A percentile compares a stretch with the other conserved stretches of the same genome.
Evolutionary conservation across 345 rosid genomes (phyloP).

Genomic region (Viola odorata): DNA sequence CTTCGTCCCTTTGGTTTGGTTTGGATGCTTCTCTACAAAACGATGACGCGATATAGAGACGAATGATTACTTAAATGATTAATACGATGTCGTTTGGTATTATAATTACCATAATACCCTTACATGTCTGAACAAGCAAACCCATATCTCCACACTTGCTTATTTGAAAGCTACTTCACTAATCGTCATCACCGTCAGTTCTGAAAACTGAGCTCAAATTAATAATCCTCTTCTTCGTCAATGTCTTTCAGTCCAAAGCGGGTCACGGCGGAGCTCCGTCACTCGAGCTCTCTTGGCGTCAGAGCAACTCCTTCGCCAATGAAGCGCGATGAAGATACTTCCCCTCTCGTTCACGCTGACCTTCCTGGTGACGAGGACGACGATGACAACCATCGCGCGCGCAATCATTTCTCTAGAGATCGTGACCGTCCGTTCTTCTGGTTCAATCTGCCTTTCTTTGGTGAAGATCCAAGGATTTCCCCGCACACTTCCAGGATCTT

Average conservation of each 20-base stretch:
- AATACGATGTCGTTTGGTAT: too few species aligned
- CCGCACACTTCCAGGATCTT: constrained; percentile 53
- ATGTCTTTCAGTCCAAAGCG: constrained; percentile 46
- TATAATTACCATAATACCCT: too few species aligned
- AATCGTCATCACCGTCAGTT: too few species aligned
- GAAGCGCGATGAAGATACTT: constrained; percentile 79
- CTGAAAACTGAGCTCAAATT: too few species aligned
- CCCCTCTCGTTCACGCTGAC: constrained; percentile 66
- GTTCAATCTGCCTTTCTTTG: constrained; percentile 43
- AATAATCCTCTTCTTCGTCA: too few species aligned
- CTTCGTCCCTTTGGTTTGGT: too few species aligned
- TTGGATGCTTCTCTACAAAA: too few species aligned
- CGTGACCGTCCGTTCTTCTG: constrained; percentile 71
- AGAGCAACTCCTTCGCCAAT: constrained; percentile 78
- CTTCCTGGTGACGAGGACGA: constrained; percentile 42
- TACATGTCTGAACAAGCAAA: too few species aligned
- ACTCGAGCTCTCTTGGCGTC: constrained; percentile 85
- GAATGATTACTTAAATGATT: too few species aligned
- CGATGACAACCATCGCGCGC: constrained; percentile 47
- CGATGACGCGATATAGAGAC: too few species aligned
- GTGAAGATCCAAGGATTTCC: constrained; percentile 80
- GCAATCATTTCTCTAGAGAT: constrained; percentile 43
- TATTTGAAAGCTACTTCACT: too few species aligned
- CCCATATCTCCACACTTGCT: too few species aligned
- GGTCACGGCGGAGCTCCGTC: constrained; percentile 90